These are phyloP conservation scores for Wickerhamiella infanticola DNA, from an alignment of 1,139 yeast species.

Conservation along the genomic window DNA sequence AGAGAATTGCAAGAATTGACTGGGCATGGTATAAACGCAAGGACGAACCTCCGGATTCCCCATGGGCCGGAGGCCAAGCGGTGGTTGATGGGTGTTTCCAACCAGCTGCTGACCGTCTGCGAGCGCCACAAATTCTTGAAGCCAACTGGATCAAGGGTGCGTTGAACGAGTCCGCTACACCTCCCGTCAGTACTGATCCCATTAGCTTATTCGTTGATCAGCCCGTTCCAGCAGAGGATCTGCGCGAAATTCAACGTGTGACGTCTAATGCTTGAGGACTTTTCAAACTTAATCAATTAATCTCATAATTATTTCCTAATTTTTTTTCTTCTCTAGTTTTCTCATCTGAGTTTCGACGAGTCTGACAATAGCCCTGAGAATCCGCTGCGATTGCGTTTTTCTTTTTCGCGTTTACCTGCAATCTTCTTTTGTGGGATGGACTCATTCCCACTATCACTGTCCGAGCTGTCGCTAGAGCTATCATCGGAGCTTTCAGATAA, in stretches of 20 bases:
- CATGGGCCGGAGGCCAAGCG: conserved; percentile 33
- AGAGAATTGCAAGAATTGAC: conserved; percentile 79
- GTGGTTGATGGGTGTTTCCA: conserved; percentile 40
- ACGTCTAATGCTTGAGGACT: neutral
- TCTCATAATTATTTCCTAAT: too few relatives aligned
- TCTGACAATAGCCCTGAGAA: neutral
- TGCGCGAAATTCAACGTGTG: neutral
- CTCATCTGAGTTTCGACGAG: neutral
- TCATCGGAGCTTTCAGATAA: neutral
- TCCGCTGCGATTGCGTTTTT: neutral
- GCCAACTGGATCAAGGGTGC: conserved; percentile 12
- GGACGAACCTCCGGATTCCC: conserved; percentile 18
- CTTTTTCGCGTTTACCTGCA: neutral
- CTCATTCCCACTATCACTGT: neutral
- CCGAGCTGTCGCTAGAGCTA: neutral
- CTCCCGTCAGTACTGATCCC: neutral
- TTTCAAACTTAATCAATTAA: neutral
- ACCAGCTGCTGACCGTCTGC: conserved; percentile 24
- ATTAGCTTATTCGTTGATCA: conserved; percentile 1
- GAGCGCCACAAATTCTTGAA: conserved; percentile 6
- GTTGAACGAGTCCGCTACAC: neutral
- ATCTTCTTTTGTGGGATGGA: neutral
- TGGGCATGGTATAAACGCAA: conserved; percentile 64
- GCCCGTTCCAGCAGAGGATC: neutral
- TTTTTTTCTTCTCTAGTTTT: neutral